A percentile compares a stretch with the other conserved stretches of the same genome.
These are phyloP conservation scores for Hyaloperonospora brassicae DNA, from an alignment of 352 stramenopile genomes.

Conservation along the genomic window DNA sequence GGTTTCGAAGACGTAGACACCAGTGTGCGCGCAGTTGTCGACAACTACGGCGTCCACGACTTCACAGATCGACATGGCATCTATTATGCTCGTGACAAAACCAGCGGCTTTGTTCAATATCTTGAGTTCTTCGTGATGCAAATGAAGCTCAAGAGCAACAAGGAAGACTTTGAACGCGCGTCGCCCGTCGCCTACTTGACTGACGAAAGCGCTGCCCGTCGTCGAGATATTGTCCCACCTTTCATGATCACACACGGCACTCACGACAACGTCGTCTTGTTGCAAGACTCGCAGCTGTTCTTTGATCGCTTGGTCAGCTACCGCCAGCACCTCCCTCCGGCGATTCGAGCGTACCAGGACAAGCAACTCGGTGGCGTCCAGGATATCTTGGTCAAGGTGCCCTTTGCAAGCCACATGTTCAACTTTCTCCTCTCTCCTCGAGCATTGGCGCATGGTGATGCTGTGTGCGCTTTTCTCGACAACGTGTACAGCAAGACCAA, in stretches of 20 bases:
- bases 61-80: constrained; percentile 50
- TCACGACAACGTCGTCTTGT: constrained; percentile 50
- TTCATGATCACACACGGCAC: constrained; percentile 54
- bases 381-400: constrained; percentile 53
- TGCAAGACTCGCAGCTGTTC: constrained; percentile 49
- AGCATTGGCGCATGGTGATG: constrained; percentile 42
- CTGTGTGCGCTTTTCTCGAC: constrained; percentile 49
- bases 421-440: constrained; percentile 52
- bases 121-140: constrained; percentile 57
- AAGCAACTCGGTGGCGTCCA: constrained; percentile 27
- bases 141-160: constrained; percentile 38
- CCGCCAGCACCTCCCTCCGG: constrained; percentile 22
- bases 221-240: constrained; percentile 32
- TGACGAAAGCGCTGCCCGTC: constrained; percentile 14
- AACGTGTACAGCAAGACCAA: constrained; percentile 43
- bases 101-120: constrained; percentile 33
- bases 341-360: constrained; percentile 16
- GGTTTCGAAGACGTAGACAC: constrained; percentile 57
- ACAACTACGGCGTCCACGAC: constrained; percentile 55
- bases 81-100: constrained; percentile 42
- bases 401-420: constrained; percentile 51
- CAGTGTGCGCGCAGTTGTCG: constrained; percentile 46
- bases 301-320: constrained; percentile 42
- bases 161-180: constrained; percentile 41
- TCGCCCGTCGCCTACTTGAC: constrained; percentile 46